phyloP scores from a whole-genome alignment of 1,139 yeast species.

The Saccharomyces hybrid region DNA sequence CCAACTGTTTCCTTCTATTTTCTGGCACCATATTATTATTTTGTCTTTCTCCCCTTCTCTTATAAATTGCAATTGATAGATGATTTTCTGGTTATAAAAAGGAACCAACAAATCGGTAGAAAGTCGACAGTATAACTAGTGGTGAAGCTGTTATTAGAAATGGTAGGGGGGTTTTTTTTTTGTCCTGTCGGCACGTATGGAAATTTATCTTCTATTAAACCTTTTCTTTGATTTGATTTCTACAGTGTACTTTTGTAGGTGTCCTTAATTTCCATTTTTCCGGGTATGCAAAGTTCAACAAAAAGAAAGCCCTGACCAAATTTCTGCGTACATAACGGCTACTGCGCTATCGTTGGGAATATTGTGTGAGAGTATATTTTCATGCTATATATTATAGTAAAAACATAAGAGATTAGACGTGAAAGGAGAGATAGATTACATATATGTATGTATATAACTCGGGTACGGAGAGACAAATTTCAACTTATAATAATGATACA shows the following conservation, averaged over 20 bases:
- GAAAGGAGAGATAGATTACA: background rate
- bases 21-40: conserved; percentile 6
- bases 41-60: background rate
- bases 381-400: background rate
- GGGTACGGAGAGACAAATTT: background rate
- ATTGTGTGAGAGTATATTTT: background rate
- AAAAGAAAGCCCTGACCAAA: background rate
- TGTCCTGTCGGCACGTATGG: background rate
- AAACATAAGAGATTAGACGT: background rate
- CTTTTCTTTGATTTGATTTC: conserved; percentile 1
- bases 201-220: background rate
- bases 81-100: background rate
- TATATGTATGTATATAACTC: conserved; percentile 1
- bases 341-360: background rate
- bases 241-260: background rate
- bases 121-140: background rate
- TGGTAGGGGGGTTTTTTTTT: background rate
- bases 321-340: background rate
- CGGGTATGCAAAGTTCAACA: background rate
- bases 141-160: background rate
- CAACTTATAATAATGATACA: background rate
- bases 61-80: background rate
- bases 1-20: conserved; percentile 11
- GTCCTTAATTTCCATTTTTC: background rate
- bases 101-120: background rate